These are phyloP conservation scores for Fusarium kyushuense DNA, from an alignment of 2,329 filamentous ascomycete genomes.

Conservation along the genomic window DNA sequence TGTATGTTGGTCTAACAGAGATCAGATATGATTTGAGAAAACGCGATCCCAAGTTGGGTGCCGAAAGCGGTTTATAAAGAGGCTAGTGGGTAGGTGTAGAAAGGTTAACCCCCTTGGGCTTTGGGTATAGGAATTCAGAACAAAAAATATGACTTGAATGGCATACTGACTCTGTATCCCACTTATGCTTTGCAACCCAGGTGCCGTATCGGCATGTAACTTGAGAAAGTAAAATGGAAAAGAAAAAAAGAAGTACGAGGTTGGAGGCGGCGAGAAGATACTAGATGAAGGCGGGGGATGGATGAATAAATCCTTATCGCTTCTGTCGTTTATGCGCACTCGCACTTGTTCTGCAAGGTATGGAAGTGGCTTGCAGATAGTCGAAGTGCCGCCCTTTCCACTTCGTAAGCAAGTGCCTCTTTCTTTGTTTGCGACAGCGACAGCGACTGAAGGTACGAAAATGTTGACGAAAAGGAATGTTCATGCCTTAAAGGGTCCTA, in stretches of 20 bases:
- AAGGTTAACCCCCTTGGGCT: background rate
- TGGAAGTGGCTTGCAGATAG: slow-evolving; percentile 2
- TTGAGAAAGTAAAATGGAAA: slow-evolving; percentile 1
- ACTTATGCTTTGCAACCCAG: background rate
- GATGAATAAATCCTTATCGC: slow-evolving; percentile 34
- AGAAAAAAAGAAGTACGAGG: slow-evolving; percentile 14
- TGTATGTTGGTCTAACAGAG: slow-evolving; percentile 2
- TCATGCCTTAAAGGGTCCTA: too few species aligned
- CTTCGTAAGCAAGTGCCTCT: background rate
- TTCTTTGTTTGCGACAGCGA: background rate
- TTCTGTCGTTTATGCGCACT: slow-evolving; percentile 9
- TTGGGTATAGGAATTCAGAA: too few species aligned
- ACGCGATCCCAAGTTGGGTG: slow-evolving; percentile 6
- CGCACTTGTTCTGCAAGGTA: background rate
- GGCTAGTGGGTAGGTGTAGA: background rate
- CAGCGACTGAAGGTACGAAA: slow-evolving; percentile 10
- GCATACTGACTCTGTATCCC: background rate
- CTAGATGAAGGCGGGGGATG: slow-evolving; percentile 31
- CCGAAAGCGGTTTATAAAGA: slow-evolving; percentile 17
- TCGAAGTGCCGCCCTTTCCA: slow-evolving; percentile 28
- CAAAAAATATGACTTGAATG: too few species aligned
- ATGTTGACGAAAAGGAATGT: slow-evolving; percentile 12
- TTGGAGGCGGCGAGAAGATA: slow-evolving; percentile 27
- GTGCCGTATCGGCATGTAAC: slow-evolving; percentile 21
- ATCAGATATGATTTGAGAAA: slow-evolving; percentile 7